Conservation (phyloP, 257 asterid species). For the Anisodus tanguticus region DNA sequence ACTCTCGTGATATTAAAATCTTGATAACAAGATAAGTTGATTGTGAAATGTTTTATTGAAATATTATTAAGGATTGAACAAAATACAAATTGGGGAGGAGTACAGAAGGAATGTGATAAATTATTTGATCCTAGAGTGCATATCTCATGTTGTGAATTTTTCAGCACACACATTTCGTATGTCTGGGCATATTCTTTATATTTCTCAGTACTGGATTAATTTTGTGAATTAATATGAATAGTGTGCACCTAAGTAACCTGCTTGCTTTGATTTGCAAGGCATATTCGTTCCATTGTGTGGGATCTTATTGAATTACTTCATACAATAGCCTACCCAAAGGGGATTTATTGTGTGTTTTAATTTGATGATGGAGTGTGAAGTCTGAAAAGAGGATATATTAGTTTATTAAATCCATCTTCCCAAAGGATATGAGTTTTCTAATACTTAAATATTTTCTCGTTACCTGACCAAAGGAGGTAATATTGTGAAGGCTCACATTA, state of each 20-base stretch:
- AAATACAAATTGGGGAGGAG: neutral
- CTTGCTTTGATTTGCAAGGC: no score
- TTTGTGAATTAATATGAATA: neutral
- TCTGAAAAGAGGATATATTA: neutral
- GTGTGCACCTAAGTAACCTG: neutral
- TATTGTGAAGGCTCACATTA: no score
- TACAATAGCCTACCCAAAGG: neutral
- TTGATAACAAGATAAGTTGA: neutral
- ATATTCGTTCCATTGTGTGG: neutral
- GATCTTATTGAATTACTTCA: neutral
- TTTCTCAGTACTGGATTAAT: neutral
- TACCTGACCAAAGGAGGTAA: no score
- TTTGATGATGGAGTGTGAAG: neutral
- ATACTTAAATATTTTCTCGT: no score
- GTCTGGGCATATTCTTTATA: neutral
- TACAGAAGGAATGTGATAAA: neutral
- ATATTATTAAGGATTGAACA: neutral
- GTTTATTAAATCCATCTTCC: no score
- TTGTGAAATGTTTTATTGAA: neutral
- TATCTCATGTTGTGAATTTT: neutral
- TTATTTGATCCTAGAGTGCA: neutral
- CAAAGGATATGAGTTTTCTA: no score
- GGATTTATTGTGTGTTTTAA: neutral
- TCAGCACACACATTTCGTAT: neutral
- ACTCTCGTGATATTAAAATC: neutral